Evolutionary conservation across 2,329 filamentous ascomycete genomes (phyloP), one percentile per base, ranked within the genome.

Genomic region (Trichoderma citrinoviride): DNA sequence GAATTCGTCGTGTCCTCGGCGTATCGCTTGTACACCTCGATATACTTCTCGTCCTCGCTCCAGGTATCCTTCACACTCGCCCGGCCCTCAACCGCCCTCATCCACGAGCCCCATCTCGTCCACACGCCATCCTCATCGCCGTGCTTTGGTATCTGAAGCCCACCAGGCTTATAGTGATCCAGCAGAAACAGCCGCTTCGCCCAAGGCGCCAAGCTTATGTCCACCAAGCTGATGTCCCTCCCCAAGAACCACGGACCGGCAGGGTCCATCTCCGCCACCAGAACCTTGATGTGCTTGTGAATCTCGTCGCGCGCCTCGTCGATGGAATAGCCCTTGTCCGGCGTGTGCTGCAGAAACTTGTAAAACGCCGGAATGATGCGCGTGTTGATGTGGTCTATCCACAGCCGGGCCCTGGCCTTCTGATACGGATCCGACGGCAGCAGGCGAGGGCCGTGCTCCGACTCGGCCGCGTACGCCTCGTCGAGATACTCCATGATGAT

Each of bases 401-500:
- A 93, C 57, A 93, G 84, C 40, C 88, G 79, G 47, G 85, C 86
- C 21, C 86, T 76, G 3, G 90, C 90, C 60, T 84, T 81, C 61
- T 86, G 81, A 71, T 91, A 93, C 0, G 85, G 78, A 63, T 87
- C 85, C 0, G 75, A 71, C 0, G 90, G 87, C 10, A 91, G 76
- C 4, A 93, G 74, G 1, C 76, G 73, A 1, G 80, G 81, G 0
- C 79, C 79, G 58, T 83, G 71, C 7, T 69, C 68, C 0, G 61
- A 61, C 62, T 79, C 75, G 71, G 82, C 79, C 0, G 82, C 78
- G 67, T 86, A 92, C 0, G 85, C 86, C 67, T 93, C 90, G 68
- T 94, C 87, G 1, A 94, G 80, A 69, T 91, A 94, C 73, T 93
- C 90, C 76, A 87, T 88, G 43, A 94, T 82, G 53, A 93, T 84